A percentile compares a stretch with the other conserved stretches of the same genome.
phyloP scores from a whole-genome alignment of 257 asterid genomes.

The Osmanthus fragrans region DNA sequence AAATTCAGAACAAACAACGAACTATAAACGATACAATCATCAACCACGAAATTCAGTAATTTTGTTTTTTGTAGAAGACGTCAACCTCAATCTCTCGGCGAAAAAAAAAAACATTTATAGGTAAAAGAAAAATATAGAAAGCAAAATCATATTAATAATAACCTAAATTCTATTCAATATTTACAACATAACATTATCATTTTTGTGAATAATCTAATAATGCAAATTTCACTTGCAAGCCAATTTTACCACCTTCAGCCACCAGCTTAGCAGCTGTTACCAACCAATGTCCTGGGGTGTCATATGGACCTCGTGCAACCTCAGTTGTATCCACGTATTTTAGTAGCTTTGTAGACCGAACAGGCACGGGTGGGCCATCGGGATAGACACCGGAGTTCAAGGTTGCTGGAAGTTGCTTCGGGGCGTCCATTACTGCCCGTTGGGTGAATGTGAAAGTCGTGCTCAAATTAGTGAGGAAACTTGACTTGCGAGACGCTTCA shows the following conservation, averaged over 20 bases:
- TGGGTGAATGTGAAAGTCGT: conserved; percentile 88
- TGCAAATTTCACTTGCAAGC: conserved; percentile 92
- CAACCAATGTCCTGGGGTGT: conserved; percentile 94
- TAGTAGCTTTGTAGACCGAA: conserved; percentile 69
- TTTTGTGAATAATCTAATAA: conserved; percentile 66
- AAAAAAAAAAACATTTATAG: neutral
- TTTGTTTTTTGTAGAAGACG: too few relatives aligned
- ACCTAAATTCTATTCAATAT: conserved; percentile 12
- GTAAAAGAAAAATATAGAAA: neutral
- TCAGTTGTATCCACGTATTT: conserved; percentile 72
- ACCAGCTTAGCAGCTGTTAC: conserved; percentile 92
- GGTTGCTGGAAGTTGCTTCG: conserved; percentile 62
- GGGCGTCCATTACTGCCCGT: conserved; percentile 52
- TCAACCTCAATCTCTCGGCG: neutral
- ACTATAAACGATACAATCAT: too few relatives aligned
- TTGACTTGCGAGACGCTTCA: conserved; percentile 65
- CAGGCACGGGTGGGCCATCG: conserved; percentile 89
- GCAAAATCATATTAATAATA: neutral
- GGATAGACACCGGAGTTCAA: conserved; percentile 93
- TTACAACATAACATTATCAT: conserved; percentile 37
- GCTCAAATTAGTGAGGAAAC: conserved; percentile 77
- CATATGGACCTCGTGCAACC: conserved; percentile 83
- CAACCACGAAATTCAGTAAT: too few relatives aligned
- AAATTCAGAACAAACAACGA: too few relatives aligned
- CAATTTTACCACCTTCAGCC: conserved; percentile 76